Percentiles rank a stretch among this genome's conserved stretches.
phyloP scores from a whole-genome alignment of 2,329 filamentous ascomycete species.

The Aspergillus uvarum region DNA sequence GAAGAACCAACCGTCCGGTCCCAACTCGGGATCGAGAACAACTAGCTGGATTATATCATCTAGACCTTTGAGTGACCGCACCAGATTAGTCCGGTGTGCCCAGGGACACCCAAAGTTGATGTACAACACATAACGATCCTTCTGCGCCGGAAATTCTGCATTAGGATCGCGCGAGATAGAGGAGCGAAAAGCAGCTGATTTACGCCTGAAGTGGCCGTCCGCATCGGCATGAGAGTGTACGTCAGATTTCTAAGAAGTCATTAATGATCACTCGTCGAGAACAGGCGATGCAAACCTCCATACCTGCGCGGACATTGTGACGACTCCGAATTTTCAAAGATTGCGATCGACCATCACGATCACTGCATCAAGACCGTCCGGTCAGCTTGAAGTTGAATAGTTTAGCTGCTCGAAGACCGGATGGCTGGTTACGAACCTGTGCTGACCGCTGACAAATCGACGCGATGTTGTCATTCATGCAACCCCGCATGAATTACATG shows the following conservation, averaged over 20 bases:
- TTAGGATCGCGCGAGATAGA: conserved; percentile 53
- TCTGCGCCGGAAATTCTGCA: conserved; percentile 58
- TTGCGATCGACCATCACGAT: background rate
- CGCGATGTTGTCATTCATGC: background rate
- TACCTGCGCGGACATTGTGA: conserved; percentile 16
- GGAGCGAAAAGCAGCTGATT: conserved; percentile 56
- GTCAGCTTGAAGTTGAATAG: background rate
- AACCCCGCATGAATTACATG: background rate
- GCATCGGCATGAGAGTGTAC: conserved; percentile 40
- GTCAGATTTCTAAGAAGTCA: conserved; percentile 13
- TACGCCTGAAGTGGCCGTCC: conserved; percentile 55
- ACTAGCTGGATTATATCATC: conserved; percentile 52
- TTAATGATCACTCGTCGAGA: background rate
- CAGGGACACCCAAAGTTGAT: conserved; percentile 63
- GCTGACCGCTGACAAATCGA: background rate
- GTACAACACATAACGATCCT: conserved; percentile 62
- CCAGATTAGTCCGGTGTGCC: conserved; percentile 55
- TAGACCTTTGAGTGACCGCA: conserved; percentile 52
- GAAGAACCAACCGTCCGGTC: conserved; percentile 70
- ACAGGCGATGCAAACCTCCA: background rate
- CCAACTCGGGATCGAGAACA: conserved; percentile 40
- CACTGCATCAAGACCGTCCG: background rate
- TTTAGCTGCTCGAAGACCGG: background rate
- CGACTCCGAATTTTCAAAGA: background rate
- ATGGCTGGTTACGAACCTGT: background rate